Evolutionary conservation across 2,329 filamentous ascomycete species (phyloP), one percentile per base, ranked within the genome.

Genomic region (Raffaelea arxii): DNA sequence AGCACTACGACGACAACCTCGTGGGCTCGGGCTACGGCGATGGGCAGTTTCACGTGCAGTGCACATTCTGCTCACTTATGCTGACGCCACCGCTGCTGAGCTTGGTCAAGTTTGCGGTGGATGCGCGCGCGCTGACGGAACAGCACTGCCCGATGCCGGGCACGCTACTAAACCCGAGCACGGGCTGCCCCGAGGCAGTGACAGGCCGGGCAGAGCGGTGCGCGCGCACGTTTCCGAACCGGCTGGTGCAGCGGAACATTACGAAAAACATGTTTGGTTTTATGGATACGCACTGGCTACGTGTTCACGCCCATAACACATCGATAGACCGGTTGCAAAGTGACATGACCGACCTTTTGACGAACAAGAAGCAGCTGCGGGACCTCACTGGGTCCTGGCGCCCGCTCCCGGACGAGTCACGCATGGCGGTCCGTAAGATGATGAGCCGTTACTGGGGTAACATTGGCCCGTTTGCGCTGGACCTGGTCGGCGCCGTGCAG

Each of bases 391-490:
- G 25, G 36, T 10, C 32, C 25, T 25, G 12, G 14, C 9, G 14
- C 4, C 6, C 47, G 47, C 6, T 38, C 54, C 54, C 45, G 2
- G 23, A 44, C 23, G 51, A 56, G 6, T 62, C 68, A 22, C 62
- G 66, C 5, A 53, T 78, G 5, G 66, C 71, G 1, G 65, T 80
- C 4, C 73, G 81, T 14, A 78, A 77, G 58, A 83, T 84, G 78
- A 83, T 87, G 78, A 72, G 71, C 21, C 68, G 77, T 2, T 87
- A 86, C 57, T 84, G 81, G 80, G 72, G 77, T 21, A 86, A 86
- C 56, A 68, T 65, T n/a, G 76, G 74, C 2, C 66, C 70, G 0
- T 85, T 86, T 51, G 75, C 77, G 0, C 66, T 86, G 1, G 80
- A 86, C 49, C 74, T 86, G 2, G 66, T 71, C 4, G 77, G 79